Evolutionary conservation across 1,284 basidiomycete species (phyloP).

Genomic region (Coniferiporia sulphurascens): DNA sequence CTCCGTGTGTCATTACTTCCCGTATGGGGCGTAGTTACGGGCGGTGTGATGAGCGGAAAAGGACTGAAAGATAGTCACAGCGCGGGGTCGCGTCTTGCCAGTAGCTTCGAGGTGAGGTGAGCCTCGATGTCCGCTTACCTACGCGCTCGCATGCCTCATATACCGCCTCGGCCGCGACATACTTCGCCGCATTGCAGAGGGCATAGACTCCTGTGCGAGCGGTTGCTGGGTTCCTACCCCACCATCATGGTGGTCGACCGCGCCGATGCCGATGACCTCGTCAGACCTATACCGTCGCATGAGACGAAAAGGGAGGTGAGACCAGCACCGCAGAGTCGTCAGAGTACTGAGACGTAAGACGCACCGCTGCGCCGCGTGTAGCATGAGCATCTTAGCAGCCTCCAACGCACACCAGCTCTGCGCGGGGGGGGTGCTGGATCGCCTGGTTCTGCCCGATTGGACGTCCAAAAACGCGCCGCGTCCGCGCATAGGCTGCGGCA

Average conservation of each 20-base stretch:
- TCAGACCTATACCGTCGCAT: conserved; percentile 5
- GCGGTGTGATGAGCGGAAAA: too few relatives aligned
- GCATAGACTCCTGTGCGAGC: conserved; percentile 24
- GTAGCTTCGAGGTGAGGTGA: too few relatives aligned
- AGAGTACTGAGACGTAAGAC: neutral
- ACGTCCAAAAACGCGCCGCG: conserved; percentile 27
- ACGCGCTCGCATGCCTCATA: conserved; percentile 24
- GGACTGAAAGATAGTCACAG: too few relatives aligned
- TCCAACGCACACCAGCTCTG: conserved; percentile 28
- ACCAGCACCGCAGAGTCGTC: neutral
- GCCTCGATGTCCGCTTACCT: conserved; percentile 2
- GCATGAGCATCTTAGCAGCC: conserved; percentile 27
- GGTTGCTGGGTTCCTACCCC: neutral
- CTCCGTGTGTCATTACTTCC: conserved; percentile 27
- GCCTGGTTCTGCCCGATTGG: conserved; percentile 29
- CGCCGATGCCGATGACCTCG: conserved; percentile 9
- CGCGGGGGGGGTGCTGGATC: conserved; percentile 29
- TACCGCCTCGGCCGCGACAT: conserved; percentile 28
- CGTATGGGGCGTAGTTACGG: too few relatives aligned
- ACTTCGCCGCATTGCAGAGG: conserved; percentile 30
- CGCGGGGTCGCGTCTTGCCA: too few relatives aligned
- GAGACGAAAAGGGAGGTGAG: neutral
- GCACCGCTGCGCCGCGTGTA: conserved; percentile 26
- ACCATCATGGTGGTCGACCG: neutral
- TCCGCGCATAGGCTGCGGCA: conserved; percentile 24